Conservation (phyloP, 148 eudicot genomes). For the Vaccinium myrtillus region DNA sequence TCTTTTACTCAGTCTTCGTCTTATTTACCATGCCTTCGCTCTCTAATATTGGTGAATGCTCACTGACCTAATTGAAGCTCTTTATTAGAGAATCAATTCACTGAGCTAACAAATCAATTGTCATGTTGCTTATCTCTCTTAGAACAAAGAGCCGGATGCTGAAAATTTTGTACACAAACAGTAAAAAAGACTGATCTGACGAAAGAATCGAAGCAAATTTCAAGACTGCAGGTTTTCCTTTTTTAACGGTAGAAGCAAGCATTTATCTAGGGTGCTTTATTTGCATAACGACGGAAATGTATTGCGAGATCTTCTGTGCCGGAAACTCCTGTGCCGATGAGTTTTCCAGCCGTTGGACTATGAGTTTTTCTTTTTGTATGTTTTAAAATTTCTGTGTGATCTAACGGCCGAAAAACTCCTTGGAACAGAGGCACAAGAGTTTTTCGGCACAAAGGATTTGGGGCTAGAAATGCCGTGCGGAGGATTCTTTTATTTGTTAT, state of each 20-base stretch:
- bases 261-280: too few relatives aligned
- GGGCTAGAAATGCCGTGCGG: too few relatives aligned
- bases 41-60: not conserved
- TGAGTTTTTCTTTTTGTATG: too few relatives aligned
- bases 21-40: not conserved
- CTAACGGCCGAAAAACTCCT: too few relatives aligned
- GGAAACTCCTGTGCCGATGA: too few relatives aligned
- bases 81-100: not conserved
- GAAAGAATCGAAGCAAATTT: constrained; percentile 47
- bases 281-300: too few relatives aligned
- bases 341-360: too few relatives aligned
- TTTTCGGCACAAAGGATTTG: too few relatives aligned
- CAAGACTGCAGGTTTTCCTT: constrained; percentile 50
- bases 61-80: not conserved
- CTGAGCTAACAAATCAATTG: not conserved
- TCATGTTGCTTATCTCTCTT: constrained; percentile 8
- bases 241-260: not conserved
- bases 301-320: too few relatives aligned
- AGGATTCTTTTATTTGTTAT: constrained; percentile 21
- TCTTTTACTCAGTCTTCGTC: not conserved
- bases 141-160: constrained; percentile 53
- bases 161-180: constrained; percentile 45
- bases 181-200: constrained; percentile 49
- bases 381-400: too few relatives aligned
- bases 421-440: too few relatives aligned